These are phyloP conservation scores for Magnusiomyces ingens DNA, from an alignment of 1,139 yeast genomes.

Conservation along the genomic window DNA sequence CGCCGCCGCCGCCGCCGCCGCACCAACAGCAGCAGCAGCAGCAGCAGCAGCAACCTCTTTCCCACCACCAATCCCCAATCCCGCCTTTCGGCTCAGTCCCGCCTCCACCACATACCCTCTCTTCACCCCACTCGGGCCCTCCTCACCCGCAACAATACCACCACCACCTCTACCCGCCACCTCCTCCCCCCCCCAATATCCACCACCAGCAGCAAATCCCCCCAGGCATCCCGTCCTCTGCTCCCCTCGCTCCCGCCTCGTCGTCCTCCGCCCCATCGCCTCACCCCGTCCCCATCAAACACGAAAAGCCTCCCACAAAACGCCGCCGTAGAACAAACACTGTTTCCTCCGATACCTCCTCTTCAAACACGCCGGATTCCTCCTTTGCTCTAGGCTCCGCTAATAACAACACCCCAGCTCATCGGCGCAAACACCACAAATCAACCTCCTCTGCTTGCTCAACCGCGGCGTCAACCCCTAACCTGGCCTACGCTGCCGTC, in stretches of 20 bases:
- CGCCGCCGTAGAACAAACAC: conserved; percentile 5
- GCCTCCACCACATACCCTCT: neutral
- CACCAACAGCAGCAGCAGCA: neutral
- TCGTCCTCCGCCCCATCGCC: neutral
- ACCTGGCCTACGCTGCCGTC: conserved; percentile 1
- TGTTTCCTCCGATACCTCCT: neutral
- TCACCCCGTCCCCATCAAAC: neutral
- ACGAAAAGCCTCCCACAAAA: conserved; percentile 1
- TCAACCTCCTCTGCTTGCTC: neutral
- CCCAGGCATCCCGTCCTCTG: too few relatives aligned
- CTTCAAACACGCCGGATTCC: neutral
- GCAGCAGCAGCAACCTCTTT: conserved; percentile 3
- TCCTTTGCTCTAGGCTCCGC: neutral
- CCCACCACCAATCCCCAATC: neutral
- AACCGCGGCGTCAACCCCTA: conserved; percentile 2
- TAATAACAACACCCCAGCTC: neutral
- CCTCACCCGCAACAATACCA: neutral
- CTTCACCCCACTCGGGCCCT: too few relatives aligned
- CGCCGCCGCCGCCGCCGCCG: neutral
- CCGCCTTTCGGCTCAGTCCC: conserved; percentile 3
- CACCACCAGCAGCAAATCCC: too few relatives aligned
- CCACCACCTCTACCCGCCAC: too few relatives aligned
- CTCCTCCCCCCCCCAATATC: too few relatives aligned
- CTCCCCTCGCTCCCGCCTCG: neutral
- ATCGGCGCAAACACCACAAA: conserved; percentile 5